These are phyloP conservation scores for Debaryomyces robertsiae DNA, from an alignment of 1,139 yeast species.

Conservation along the genomic window DNA sequence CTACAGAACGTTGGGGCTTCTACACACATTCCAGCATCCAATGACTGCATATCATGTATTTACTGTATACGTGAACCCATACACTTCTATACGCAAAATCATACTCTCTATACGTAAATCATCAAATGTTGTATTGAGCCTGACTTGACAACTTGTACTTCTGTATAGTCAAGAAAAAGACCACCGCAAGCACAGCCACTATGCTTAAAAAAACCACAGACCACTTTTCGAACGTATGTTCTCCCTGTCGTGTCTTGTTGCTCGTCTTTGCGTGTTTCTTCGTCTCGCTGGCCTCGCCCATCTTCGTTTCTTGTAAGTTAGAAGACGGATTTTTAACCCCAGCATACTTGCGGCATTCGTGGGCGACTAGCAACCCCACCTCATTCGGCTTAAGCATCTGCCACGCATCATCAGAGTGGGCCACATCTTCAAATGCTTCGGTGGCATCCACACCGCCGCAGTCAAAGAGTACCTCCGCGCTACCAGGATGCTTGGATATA, in stretches of 20 bases:
- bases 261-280: conserved; percentile 11
- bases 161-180: conserved; percentile 32
- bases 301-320: conserved; percentile 1
- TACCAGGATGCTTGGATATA: conserved; percentile 65
- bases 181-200: conserved; percentile 29
- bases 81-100: no score
- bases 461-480: conserved; percentile 65
- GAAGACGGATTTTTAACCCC: conserved; percentile 6
- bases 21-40: not conserved
- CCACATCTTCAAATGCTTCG: conserved; percentile 55
- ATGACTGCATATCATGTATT: no score
- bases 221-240: conserved; percentile 20
- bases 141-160: conserved; percentile 28
- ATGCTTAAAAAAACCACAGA: conserved; percentile 23
- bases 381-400: conserved; percentile 42
- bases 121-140: no score
- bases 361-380: conserved; percentile 33
- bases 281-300: conserved; percentile 10
- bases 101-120: no score
- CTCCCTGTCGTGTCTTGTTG: conserved; percentile 13
- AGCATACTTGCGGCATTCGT: conserved; percentile 8
- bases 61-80: no score
- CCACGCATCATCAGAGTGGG: conserved; percentile 49
- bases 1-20: not conserved
- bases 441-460: conserved; percentile 79